Conservation (phyloP, 192 early-diverging fungal genomes). For the Coemansia umbellata region DNA sequence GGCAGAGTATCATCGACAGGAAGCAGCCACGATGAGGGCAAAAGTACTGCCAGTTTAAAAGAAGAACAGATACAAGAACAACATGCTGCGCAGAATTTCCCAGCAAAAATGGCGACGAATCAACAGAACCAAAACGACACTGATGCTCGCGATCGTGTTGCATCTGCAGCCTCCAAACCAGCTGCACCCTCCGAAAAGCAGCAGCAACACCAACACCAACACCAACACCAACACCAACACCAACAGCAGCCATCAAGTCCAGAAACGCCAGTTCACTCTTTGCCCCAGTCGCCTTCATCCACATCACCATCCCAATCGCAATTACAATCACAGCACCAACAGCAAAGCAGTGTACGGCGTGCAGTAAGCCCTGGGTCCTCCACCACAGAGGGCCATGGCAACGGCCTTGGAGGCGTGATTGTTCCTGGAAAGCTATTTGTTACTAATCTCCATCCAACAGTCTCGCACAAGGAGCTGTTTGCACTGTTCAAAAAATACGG, state of each 20-base stretch:
- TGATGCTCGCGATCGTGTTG: no score
- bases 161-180: not conserved
- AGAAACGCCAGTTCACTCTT: no score
- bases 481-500: conserved; percentile 54
- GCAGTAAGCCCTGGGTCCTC: not conserved
- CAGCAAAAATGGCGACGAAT: no score
- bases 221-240: not conserved
- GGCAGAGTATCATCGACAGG: conserved; percentile 2
- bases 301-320: conserved; percentile 1
- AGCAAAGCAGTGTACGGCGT: conserved; percentile 1
- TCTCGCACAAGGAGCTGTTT: conserved; percentile 55
- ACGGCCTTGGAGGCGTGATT: conserved; percentile 42
- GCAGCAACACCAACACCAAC: not conserved
- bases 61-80: no score
- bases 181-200: not conserved
- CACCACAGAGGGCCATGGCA: conserved; percentile 14
- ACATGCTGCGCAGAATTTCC: no score
- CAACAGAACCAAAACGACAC: not conserved
- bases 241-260: not conserved
- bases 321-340: conserved; percentile 2
- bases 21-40: no score
- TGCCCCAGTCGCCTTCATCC: not conserved
- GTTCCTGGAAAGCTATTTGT: conserved; percentile 53
- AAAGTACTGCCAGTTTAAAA: no score
- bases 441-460: conserved; percentile 49